Base-by-base conservation (phyloP, 305 asterid genomes). In the Petunia hybrid region DNA sequence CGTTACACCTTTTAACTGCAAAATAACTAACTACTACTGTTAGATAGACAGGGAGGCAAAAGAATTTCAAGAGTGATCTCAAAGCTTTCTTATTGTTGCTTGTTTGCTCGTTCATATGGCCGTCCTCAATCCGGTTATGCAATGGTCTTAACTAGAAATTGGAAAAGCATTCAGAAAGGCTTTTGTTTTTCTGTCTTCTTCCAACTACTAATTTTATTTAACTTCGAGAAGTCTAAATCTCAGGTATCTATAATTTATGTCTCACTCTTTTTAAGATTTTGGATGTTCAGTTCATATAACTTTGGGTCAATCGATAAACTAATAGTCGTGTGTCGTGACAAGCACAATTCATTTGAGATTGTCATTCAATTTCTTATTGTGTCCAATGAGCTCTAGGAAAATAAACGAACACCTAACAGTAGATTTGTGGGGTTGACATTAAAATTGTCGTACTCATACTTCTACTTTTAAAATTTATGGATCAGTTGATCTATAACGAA, bases 61-160 rank as follows among this genome's bases (percentile, higher is more conserved):
- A 22, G 31, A 22, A 22, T 22, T 22, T 22, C 31, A 79, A 35
- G 83, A 80, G 86, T 87, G 64, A 61, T 22, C 77, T 56, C 41
- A 78, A 85, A 78, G 84, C 31, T 22, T 22, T 22, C 31, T 22
- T 22, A 22, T 22, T 45, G 56, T 78, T 53, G 51, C 63, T 35
- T 14, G 12, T 39, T 36, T 1, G 73, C 76, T 80, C 61, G 60
- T 35, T 74, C 55, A 59, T 39, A 38, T 31, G 55, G 10, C 42
- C 14, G 31, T 73, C 42, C 67, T 80, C 80, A 38, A 12, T 69
- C 38, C 57, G 3, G 38, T 16, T 40, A 31, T 43, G 40, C 7
- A 8, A 31, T 16, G 40, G 55, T 39, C 38, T 5, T 69, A 14
- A 31, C 31, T 31, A 61, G 67, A 14, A 61, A 31, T 7, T 31